Evolutionary conservation across 441 rosid species (phyloP), one percentile per base, ranked within the genome.

Genomic region (Croton laevigatus): DNA sequence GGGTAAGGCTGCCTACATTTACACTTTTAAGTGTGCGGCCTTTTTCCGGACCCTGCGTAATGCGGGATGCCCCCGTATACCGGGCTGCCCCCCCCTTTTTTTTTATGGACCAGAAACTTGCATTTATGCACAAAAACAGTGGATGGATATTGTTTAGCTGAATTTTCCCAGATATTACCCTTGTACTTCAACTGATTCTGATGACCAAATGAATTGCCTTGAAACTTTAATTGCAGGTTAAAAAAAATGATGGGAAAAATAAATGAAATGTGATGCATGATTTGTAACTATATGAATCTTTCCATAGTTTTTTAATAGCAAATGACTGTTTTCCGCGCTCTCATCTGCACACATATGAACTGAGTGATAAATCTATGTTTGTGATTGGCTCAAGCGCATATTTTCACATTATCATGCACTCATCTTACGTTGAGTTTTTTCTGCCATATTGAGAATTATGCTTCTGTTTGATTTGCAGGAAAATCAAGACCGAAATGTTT

Each of bases 391-490:
- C 65, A 20, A 8, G 13, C 65, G 36, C n/a, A 7, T 5, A 58
- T 46, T 45, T 58, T 11, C 13, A 34, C 14, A 19, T 63, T 37
- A 12, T 51, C 49, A 23, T 58, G 68, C 44, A 52, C 20, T 27
- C 19, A 52, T 11, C 66, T 68, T 73, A 45, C 23, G 59, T 68
- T 36, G 36, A 36, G 46, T 6, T 36, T 54, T 59, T 19, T 6
- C 48, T 45, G 51, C 57, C 60, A 27, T 48, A 44, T n/a, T 38
- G 32, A 62, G 53, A 46, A 55, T 66, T 65, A 34, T 40, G 55
- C 23, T 59, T 67, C 59, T 62, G 22, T 63, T 81, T 65, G 62
- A 42, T 70, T 34, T 81, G 81, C 91, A 93, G 98, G 95, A 78
- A 80, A 80, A 76, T 80, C 63, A 62, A 34, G 76, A 74, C 58